Base-by-base conservation (phyloP, 2,329 filamentous ascomycete species). In the Aspergillus sergii region DNA sequence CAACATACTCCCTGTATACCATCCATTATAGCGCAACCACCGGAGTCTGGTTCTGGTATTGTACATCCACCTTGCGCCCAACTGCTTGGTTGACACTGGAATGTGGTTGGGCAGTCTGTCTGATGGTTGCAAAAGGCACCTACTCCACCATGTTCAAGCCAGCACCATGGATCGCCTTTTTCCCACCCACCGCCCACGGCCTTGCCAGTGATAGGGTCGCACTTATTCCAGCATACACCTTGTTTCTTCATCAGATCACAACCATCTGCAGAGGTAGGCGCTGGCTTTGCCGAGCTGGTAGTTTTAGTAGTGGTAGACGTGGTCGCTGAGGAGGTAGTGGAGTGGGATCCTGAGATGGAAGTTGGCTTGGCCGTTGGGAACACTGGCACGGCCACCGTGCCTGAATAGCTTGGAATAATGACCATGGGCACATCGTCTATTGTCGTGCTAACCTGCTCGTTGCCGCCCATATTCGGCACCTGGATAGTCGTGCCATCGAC, bases 171-270 rank as follows among this genome's bases (percentile, higher is more conserved):
- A n/a, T 60, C 58, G 26, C 50, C 58, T 26, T 46, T 30, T 11
- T 14, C 21, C 58, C 48, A 60, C 30, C 28, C 30, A 26, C 36
- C 58, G 10, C 28, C 41, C 10, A 60, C 58, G 3, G 48, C 32
- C 30, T 60, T 23, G 23, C 46, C 53, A 8, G 58, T 60, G 19
- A 26, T 26, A 5, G 58, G 58, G 23, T 60, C 48, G 34, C 58
- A 60, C 34, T 60, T 60, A 36, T 48, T 45, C 50, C 58, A 60
- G 26, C 58, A 60, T 12, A 60, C 58, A 30, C 58, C 58, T 48
- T 55, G 58, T 41, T 41, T 41, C 36, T 12, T 19, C 36, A 41
- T 41, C 36, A 19, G 11, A 14, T 8, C 36, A 41, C 36, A 32
- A 19, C 36, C 36, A 19, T 41, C 36, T 14, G 36, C 36, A 41